phyloP scores from a whole-genome alignment of 1,284 basidiomycete species.

The Takashimella koratensis region DNA sequence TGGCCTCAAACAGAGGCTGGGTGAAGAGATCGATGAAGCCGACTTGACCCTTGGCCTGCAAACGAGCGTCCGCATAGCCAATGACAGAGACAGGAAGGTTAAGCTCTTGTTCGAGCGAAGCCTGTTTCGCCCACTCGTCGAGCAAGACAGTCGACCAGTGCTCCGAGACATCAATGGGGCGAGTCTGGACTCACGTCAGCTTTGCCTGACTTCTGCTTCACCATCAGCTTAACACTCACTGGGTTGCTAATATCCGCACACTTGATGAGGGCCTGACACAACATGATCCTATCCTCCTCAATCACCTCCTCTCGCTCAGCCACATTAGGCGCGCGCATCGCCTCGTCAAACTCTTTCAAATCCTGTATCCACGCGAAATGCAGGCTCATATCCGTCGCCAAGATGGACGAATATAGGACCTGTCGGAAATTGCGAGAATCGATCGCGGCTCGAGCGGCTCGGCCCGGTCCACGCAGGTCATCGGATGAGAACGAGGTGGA shows the following conservation, averaged over 20 bases:
- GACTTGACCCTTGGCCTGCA: slow-evolving; percentile 80
- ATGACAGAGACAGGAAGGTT: slow-evolving; percentile 67
- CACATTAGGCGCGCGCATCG: slow-evolving; percentile 8
- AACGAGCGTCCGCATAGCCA: slow-evolving; percentile 59
- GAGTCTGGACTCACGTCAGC: slow-evolving; percentile 71
- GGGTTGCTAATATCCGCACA: slow-evolving; percentile 97
- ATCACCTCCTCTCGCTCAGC: slow-evolving; percentile 5
- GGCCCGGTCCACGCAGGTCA: background rate
- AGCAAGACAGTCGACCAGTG: slow-evolving; percentile 85
- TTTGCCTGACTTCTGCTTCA: too few relatives aligned
- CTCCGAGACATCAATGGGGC: slow-evolving; percentile 82
- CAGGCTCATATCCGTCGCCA: slow-evolving; percentile 90
- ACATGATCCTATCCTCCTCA: slow-evolving; percentile 59
- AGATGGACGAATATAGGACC: slow-evolving; percentile 69
- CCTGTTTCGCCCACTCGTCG: slow-evolving; percentile 85
- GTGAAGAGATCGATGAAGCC: slow-evolving; percentile 81
- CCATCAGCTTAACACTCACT: slow-evolving; percentile 62
- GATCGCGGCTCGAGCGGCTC: slow-evolving; percentile 11
- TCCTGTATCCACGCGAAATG: slow-evolving; percentile 78
- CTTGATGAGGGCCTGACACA: slow-evolving; percentile 90
- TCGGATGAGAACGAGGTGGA: slow-evolving; percentile 3
- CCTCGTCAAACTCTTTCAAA: slow-evolving; percentile 53
- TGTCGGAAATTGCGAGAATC: slow-evolving; percentile 62
- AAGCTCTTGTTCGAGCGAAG: slow-evolving; percentile 71
- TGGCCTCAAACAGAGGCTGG: slow-evolving; percentile 73